Percentiles rank a stretch among this genome's conserved stretches.
These are phyloP conservation scores for Suillus plorans DNA, from an alignment of 768 basidiomycete species.

Conservation along the genomic window DNA sequence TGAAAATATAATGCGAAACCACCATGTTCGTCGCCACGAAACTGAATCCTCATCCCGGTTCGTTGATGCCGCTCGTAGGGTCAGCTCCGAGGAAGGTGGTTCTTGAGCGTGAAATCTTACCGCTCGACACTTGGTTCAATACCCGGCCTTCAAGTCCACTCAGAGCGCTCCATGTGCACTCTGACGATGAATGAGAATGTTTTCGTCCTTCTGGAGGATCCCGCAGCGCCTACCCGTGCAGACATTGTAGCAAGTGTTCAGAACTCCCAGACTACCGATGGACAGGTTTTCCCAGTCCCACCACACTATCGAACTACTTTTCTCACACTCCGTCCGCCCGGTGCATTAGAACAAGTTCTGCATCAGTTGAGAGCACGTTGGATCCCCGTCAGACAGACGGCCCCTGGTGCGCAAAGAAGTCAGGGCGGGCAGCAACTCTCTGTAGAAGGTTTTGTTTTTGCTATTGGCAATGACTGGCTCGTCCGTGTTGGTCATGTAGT, in stretches of 20 bases:
- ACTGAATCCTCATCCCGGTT: constrained; percentile 10
- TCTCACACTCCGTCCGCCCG: constrained; percentile 71
- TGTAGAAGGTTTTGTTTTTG: constrained; percentile 72
- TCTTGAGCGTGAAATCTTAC: constrained; percentile 68
- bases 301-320: constrained; percentile 76
- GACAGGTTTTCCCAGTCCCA: constrained; percentile 26
- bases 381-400: constrained; percentile 62
- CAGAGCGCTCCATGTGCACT: constrained; percentile 72
- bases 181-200: constrained; percentile 80
- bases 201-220: constrained; percentile 79
- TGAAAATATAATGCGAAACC: constrained; percentile 69
- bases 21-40: constrained; percentile 48
- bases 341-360: constrained; percentile 73
- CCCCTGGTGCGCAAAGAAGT: constrained; percentile 40
- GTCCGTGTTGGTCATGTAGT: constrained; percentile 79
- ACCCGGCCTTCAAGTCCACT: constrained; percentile 46
- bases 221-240: constrained; percentile 62
- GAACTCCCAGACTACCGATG: constrained; percentile 23
- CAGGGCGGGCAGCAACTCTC: constrained; percentile 64
- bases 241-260: constrained; percentile 46
- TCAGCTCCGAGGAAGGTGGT: constrained; percentile 61
- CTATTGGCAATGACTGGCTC: constrained; percentile 80
- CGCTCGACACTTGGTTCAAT: constrained; percentile 67
- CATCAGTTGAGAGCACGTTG: constrained; percentile 74
- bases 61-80: constrained; percentile 44